Conservation (phyloP, 1,139 yeast species). For the Debaryomycetaceae sp. region DNA sequence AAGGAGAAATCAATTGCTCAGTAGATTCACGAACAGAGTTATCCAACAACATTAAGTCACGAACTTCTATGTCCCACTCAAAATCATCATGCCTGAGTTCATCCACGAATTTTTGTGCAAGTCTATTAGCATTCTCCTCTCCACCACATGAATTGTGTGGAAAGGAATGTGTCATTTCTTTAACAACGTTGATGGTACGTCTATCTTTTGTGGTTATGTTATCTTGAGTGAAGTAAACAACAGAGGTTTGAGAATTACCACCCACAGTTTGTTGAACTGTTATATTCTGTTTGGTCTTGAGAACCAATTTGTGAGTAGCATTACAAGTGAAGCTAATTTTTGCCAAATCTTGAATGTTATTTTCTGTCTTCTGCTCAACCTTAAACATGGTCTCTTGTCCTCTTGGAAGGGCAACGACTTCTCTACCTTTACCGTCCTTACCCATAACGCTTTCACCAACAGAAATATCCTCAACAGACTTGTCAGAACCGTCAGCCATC, state of each 20-base stretch:
- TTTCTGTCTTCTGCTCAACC: conserved; percentile 21
- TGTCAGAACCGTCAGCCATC: conserved; percentile 39
- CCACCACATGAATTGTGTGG: conserved; percentile 9
- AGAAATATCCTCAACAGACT: conserved; percentile 26
- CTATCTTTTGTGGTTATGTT: conserved; percentile 4
- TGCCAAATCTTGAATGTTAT: conserved; percentile 11
- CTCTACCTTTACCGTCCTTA: conserved; percentile 37
- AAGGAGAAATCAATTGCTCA: conserved; percentile 30
- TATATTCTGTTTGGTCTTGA: conserved; percentile 21
- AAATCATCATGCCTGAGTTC: conserved; percentile 14
- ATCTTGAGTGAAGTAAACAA: conserved; percentile 16
- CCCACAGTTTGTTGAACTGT: too few species aligned
- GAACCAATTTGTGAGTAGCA: conserved; percentile 28
- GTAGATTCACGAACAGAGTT: conserved; percentile 20
- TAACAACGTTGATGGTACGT: conserved; percentile 12
- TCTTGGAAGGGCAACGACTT: conserved; percentile 40
- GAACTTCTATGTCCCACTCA: conserved; percentile 35
- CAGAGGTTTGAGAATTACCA: conserved; percentile 18
- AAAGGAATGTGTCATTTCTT: conserved; percentile 13
- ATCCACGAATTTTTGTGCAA: conserved; percentile 13
- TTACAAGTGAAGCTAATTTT: conserved; percentile 25
- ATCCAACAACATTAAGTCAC: conserved; percentile 19
- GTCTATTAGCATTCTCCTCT: conserved; percentile 17
- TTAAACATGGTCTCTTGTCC: conserved; percentile 38
- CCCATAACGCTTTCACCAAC: conserved; percentile 43